These are phyloP conservation scores for Globisporangium polare DNA, from an alignment of 352 stramenopile species.

Conservation along the genomic window DNA sequence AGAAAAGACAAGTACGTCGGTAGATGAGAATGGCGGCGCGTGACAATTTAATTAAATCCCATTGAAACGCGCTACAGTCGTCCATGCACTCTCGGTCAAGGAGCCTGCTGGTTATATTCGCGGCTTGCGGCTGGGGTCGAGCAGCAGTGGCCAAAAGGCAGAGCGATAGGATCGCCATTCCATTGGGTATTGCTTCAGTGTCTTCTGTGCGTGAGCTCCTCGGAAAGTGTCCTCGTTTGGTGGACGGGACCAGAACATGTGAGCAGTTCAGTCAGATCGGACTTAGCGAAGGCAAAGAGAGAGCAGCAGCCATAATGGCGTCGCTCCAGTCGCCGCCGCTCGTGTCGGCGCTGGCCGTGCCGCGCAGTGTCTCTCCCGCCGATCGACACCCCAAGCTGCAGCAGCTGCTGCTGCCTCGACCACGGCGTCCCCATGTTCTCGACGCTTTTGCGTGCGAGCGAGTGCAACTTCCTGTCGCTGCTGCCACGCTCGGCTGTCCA, in stretches of 20 bases:
- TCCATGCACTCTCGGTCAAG: no score
- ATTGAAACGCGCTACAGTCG: neutral
- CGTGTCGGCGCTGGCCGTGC: neutral
- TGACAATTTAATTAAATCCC: neutral
- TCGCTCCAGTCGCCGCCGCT: neutral
- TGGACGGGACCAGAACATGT: no score
- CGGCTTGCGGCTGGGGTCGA: no score
- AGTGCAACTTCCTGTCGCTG: neutral
- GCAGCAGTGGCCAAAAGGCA: no score
- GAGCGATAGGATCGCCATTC: no score
- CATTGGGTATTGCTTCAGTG: no score
- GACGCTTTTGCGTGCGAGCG: neutral
- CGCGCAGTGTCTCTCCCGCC: neutral
- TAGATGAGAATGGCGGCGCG: neutral
- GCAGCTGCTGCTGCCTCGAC: neutral
- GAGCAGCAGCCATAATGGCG: neutral
- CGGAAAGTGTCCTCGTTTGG: no score
- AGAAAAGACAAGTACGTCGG: no score
- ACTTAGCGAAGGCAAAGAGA: no score
- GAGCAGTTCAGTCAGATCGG: no score
- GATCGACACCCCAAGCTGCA: neutral
- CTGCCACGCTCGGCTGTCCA: neutral
- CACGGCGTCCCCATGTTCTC: neutral
- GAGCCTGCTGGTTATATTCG: no score
- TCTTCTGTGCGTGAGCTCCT: no score